These are phyloP conservation scores for Fraxinus sp. DNA, from an alignment of 305 asterid species.

Conservation along the genomic window DNA sequence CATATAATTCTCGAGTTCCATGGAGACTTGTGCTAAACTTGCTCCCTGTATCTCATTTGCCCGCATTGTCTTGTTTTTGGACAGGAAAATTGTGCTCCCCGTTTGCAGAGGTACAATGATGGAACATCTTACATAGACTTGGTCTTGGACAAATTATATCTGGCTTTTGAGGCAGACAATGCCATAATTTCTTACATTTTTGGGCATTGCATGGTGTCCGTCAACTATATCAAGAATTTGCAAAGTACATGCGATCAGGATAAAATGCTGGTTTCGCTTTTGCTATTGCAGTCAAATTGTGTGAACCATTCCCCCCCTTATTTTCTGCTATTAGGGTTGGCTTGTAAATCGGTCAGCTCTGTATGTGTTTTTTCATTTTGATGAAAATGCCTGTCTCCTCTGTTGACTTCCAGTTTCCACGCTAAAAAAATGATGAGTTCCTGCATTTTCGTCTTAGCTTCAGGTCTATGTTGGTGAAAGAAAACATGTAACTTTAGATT, in stretches of 20 bases:
- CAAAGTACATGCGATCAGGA: neutral
- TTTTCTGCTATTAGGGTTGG: neutral
- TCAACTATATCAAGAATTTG: neutral
- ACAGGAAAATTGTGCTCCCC: neutral
- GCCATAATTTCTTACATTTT: neutral
- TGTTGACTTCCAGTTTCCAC: neutral
- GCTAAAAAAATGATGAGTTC: neutral
- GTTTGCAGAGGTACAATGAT: neutral
- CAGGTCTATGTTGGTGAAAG: neutral
- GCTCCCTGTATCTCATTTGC: neutral
- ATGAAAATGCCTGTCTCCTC: neutral
- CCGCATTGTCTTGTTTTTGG: neutral
- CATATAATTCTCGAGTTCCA: neutral
- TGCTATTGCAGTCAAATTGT: neutral
- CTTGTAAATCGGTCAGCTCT: neutral
- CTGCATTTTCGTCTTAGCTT: neutral
- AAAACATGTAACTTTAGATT: neutral
- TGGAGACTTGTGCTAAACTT: neutral
- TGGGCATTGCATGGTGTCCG: constrained; percentile 1
- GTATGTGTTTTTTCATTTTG: neutral
- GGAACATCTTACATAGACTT: neutral
- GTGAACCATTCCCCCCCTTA: neutral
- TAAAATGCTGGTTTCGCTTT: neutral
- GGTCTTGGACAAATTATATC: neutral
- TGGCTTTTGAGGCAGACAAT: neutral